Conservation (phyloP, 2,329 filamentous ascomycete genomes). For the Cytospora piceae region DNA sequence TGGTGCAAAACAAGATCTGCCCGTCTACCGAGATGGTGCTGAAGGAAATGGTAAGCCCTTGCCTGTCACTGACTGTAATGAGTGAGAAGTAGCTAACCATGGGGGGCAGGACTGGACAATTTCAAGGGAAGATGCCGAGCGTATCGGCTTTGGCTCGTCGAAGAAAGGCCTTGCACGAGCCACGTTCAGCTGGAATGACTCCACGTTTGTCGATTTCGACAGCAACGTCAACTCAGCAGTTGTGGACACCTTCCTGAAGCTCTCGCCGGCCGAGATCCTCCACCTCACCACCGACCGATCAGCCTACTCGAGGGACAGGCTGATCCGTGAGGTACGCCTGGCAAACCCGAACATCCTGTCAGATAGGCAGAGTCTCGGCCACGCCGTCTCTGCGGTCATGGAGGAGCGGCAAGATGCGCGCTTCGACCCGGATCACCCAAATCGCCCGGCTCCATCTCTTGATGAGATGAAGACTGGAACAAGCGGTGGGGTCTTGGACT, state of each 20-base stretch:
- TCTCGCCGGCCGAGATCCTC: slow-evolving; percentile 54
- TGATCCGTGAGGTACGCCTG: slow-evolving; percentile 47
- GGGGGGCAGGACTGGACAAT: slow-evolving; percentile 7
- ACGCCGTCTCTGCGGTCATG: slow-evolving; percentile 17
- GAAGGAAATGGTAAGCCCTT: slow-evolving; percentile 39
- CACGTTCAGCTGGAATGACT: slow-evolving; percentile 40
- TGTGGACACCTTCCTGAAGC: slow-evolving; percentile 52
- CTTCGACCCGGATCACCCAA: neutral
- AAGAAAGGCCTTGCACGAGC: slow-evolving; percentile 22
- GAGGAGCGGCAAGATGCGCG: slow-evolving; percentile 10
- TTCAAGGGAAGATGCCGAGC: slow-evolving; percentile 9
- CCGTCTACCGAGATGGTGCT: slow-evolving; percentile 48
- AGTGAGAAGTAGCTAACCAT: neutral
- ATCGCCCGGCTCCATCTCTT: neutral
- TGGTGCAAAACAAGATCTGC: slow-evolving; percentile 51
- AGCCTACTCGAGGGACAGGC: slow-evolving; percentile 49
- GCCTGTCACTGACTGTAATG: no score
- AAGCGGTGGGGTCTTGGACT: slow-evolving; percentile 27
- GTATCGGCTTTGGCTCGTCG: slow-evolving; percentile 29
- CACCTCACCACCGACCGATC: slow-evolving; percentile 52
- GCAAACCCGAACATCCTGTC: slow-evolving; percentile 39
- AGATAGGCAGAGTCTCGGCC: slow-evolving; percentile 24
- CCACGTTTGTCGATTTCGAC: slow-evolving; percentile 33
- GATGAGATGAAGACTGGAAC: neutral
- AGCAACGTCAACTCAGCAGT: slow-evolving; percentile 42